Evolutionary conservation across 163 green algal species (phyloP), one percentile per base, ranked within the genome.

Genomic region (Prototheca wickerhamii): DNA sequence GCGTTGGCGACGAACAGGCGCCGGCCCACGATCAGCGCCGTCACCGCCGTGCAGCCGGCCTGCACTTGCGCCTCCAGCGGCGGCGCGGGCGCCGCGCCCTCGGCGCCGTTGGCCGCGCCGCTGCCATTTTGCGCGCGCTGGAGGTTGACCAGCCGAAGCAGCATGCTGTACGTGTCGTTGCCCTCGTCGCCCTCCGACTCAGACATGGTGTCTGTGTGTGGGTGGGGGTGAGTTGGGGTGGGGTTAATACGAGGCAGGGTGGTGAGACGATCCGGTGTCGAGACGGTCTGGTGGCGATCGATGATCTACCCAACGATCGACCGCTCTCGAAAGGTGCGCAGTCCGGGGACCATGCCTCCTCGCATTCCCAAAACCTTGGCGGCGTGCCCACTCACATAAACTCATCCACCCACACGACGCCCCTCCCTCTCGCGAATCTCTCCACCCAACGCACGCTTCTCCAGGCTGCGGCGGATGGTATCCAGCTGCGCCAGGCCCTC

Each of bases 41-140:
- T 79, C 49, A 90, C 82, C 26, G 86, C 87, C n/a, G 89, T 96
- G 71, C 85, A 91, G 2, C 86, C 90, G 26, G 89, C 90, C 75
- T 95, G 87, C 49, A 85, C 64, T 3, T 73, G 59, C 25, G 58
- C 50, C 55, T 44, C 32, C 52, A 26, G 40, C 34, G n/a, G 57
- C 4, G 29, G 23, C 17, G 33, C 34, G 37, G 23, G 23, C 42
- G 10, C 32, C 49, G n/a, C 37, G 33, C 18, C n/a, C 25, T 23
- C 53, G 25, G 42, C 34, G n/a, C 1, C 66, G 34, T 55, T 29
- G n/a, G 34, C 15, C 25, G 21, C 42, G 46, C 64, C 61, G 25
- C 20, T 42, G 55, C 64, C 56, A 6, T 29, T 30, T 54, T 58
- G 42, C 43, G 64, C 49, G 23, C 68, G 68, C 44, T 69, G 68